Evolutionary conservation across 306 rosid genomes (phyloP), one percentile per base, ranked within the genome.

Genomic region (Medicago truncatula): DNA sequence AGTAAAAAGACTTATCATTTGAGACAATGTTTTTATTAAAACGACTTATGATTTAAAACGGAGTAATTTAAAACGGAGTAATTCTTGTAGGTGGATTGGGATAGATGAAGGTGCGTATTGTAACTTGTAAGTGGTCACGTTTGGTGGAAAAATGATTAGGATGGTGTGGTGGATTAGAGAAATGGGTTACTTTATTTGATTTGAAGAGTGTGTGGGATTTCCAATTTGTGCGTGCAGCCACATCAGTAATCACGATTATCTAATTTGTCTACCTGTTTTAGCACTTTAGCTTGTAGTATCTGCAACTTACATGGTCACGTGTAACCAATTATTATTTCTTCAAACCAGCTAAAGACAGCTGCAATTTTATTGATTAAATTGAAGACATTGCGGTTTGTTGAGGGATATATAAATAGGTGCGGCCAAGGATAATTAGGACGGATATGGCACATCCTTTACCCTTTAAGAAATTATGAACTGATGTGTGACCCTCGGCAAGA

Each of bases 131-230:
- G 74, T 44, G 56, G 17, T 25, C 80, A 74, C 66, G 58, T 53
- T 57, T 20, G 17, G 76, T 60, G 61, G 79, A 68, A 73, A 73
- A 56, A 66, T 79, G 79, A 79, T 40, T 31, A 61, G 16, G 20
- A 12, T 7, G 15, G 20, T 47, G 18, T 62, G 44, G 28, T 1
- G 21, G 50, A 28, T 17, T 25, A 25, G 44, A 16, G 36, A 54
- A 41, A 16, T 39, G 18, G 12, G 52, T 52, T 52, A 52, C n/a
- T 52, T 52, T 6, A 53, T 53, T 53, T 53, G 4, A 17, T 17
- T 16, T 53, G 23, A 12, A 52, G 67, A 14, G 67, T 31, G 41
- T 2, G 67, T 61, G 44, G 67, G 67, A 61, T 61, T 61, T 34
- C 44, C 67, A 61, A 61, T 61, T 61, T 61, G 38, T 40, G 78